Evolutionary conservation across 345 rosid species (phyloP).

Genomic region (Rhodomyrtus tomentosa): DNA sequence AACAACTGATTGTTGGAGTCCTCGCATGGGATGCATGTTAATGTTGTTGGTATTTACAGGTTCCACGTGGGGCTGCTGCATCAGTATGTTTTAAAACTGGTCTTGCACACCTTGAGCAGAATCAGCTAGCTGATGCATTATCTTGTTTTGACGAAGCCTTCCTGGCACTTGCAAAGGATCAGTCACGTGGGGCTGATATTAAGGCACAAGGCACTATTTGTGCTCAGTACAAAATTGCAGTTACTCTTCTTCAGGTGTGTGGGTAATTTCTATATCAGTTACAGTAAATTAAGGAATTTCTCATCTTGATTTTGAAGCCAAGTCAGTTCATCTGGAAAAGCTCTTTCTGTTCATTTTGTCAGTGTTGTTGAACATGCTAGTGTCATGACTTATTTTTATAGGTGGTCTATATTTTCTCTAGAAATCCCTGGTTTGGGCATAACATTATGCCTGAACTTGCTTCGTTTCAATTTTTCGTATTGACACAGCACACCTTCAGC

Average conservation of each 20-base stretch:
- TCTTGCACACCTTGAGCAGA: constrained; percentile 94
- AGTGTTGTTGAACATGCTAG: not conserved
- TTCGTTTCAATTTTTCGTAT: not conserved
- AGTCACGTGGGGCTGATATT: constrained; percentile 91
- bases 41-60: constrained; percentile 23
- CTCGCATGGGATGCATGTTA: not conserved
- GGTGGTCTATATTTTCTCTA: not conserved
- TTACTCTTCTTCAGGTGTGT: constrained; percentile 74
- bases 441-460: not conserved
- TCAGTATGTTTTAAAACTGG: constrained; percentile 88
- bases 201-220: constrained; percentile 97
- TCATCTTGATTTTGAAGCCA: not conserved
- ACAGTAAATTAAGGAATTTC: not conserved
- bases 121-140: constrained; percentile 94
- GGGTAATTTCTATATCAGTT: not conserved
- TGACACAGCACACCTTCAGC: not conserved
- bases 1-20: not conserved
- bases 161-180: constrained; percentile 92
- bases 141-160: constrained; percentile 97
- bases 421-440: not conserved
- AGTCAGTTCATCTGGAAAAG: not conserved
- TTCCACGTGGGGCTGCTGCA: constrained; percentile 94
- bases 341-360: not conserved
- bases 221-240: constrained; percentile 97
- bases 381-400: not conserved